Percentiles rank a stretch among this genome's conserved stretches.
phyloP scores from a whole-genome alignment of 108 stramenopile genomes.

The Heterococcus sp. region DNA sequence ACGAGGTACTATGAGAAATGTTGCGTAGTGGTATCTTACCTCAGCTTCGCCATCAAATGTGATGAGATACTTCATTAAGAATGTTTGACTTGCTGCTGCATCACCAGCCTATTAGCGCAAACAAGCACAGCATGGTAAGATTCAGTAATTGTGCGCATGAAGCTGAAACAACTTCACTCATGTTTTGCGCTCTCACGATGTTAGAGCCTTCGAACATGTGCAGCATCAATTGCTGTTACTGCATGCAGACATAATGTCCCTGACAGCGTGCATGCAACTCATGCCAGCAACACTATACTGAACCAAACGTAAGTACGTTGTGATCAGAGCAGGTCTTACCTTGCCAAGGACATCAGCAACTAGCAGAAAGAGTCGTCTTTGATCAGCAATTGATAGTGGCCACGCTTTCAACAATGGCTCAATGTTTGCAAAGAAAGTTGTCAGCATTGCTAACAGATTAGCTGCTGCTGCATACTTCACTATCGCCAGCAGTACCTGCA shows the following conservation, averaged over 20 bases:
- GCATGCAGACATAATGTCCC: too few relatives aligned
- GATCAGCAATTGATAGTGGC: neutral
- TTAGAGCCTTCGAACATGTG: too few relatives aligned
- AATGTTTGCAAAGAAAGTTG: constrained; percentile 23
- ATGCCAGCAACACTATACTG: neutral
- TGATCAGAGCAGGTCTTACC: too few relatives aligned
- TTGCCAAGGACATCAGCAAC: neutral
- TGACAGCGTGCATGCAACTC: too few relatives aligned
- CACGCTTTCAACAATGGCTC: neutral
- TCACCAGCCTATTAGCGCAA: neutral
- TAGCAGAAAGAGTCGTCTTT: neutral
- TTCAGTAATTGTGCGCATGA: too few relatives aligned
- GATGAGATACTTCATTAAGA: constrained; percentile 40
- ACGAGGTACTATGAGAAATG: too few relatives aligned
- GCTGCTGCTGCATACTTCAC: constrained; percentile 22
- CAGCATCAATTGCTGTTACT: too few relatives aligned
- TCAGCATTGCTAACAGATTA: constrained; percentile 33
- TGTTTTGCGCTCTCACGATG: too few relatives aligned
- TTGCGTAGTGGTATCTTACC: too few relatives aligned
- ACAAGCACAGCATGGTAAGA: too few relatives aligned
- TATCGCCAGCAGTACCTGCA: constrained; percentile 15
- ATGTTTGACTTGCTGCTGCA: neutral
- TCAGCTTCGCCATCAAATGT: constrained; percentile 12
- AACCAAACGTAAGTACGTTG: too few relatives aligned
- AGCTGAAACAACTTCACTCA: too few relatives aligned